Evolutionary conservation across 2,329 filamentous ascomycete genomes (phyloP).

Genomic region (Lachnellula hyalina): DNA sequence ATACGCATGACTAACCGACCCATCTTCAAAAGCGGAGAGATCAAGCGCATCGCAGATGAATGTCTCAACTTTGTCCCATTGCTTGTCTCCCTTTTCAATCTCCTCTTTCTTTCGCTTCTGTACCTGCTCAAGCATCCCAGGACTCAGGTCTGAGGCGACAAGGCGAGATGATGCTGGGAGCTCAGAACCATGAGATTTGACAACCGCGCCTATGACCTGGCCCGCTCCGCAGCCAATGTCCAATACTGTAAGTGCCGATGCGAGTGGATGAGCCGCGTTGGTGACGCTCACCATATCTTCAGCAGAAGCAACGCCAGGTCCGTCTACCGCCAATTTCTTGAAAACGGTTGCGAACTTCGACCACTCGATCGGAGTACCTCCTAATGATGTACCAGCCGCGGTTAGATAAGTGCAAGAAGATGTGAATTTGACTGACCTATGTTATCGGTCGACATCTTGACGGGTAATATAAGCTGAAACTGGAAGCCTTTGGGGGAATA

Average conservation of each 20-base stretch:
- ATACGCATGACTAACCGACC: background rate
- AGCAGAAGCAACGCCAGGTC: background rate
- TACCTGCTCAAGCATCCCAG: constrained; percentile 4
- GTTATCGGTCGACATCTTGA: too few relatives aligned
- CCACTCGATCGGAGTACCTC: background rate
- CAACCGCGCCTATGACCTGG: background rate
- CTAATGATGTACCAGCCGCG: background rate
- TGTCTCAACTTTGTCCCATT: background rate
- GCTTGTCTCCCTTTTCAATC: background rate
- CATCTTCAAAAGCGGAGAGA: background rate
- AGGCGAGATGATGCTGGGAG: background rate
- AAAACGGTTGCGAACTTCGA: background rate
- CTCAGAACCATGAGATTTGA: background rate
- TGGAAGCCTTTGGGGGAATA: too few relatives aligned
- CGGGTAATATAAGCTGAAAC: too few relatives aligned
- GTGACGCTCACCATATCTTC: background rate
- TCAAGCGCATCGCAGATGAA: background rate
- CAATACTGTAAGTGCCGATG: background rate
- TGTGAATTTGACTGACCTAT: too few relatives aligned
- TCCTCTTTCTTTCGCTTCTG: background rate
- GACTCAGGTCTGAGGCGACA: background rate
- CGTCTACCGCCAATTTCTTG: background rate
- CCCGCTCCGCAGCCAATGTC: constrained; percentile 2
- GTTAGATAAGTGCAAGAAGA: too few relatives aligned
- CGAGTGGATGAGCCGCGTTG: background rate